Evolutionary conservation across 2,329 filamentous ascomycete species (phyloP).

Genomic region (Cladosporium velox): DNA sequence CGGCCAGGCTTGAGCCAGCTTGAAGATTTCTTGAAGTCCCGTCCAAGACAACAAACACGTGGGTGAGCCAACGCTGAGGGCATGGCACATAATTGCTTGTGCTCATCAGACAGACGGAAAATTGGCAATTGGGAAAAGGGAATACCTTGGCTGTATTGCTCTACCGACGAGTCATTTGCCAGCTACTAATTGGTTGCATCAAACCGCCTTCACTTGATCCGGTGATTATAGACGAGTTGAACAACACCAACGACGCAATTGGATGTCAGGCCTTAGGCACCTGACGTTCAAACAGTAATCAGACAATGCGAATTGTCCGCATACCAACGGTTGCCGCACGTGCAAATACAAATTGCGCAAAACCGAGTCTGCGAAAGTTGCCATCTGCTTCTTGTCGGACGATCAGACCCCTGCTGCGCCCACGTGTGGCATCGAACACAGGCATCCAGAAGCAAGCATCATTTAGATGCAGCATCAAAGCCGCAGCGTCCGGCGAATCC

Average conservation of each 20-base stretch:
- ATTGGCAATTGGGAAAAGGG: background rate
- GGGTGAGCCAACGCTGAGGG: background rate
- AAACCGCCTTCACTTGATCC: background rate
- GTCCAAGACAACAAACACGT: conserved; percentile 1
- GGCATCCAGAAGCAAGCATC: background rate
- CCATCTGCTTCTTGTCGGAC: background rate
- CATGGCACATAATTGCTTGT: background rate
- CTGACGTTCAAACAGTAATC: background rate
- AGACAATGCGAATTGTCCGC: background rate
- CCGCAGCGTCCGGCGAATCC: background rate
- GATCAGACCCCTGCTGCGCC: conserved; percentile 1
- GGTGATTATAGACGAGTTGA: background rate
- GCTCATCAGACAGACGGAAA: background rate
- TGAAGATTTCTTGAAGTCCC: conserved; percentile 8
- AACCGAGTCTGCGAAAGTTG: background rate
- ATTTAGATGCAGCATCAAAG: background rate
- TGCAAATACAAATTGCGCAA: background rate
- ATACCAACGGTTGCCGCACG: background rate
- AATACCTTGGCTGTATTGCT: background rate
- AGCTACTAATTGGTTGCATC: background rate
- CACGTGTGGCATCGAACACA: background rate
- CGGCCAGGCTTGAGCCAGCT: conserved; percentile 7
- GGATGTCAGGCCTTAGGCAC: background rate
- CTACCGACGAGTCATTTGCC: background rate
- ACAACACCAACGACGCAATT: background rate